Evolutionary conservation across 768 basidiomycete species (phyloP).

Genomic region (Hericium erinaceus): DNA sequence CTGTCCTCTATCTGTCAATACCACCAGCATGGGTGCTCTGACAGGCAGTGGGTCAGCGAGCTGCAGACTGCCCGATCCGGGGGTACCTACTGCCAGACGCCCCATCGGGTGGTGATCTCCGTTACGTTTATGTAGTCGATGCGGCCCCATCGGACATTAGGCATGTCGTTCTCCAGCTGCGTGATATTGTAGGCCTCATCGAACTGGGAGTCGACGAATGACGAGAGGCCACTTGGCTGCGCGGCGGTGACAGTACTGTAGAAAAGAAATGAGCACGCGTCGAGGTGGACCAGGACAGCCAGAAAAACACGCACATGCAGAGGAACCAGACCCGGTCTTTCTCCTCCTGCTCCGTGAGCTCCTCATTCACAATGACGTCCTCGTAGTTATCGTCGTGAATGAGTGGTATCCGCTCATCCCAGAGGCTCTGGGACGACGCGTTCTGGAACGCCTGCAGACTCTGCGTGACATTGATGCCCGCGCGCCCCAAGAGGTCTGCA

Average conservation of each 20-base stretch:
- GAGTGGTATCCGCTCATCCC: slow-evolving; percentile 69
- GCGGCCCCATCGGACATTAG: slow-evolving; percentile 71
- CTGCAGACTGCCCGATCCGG: not conserved
- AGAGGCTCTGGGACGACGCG: slow-evolving; percentile 26
- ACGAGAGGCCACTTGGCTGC: slow-evolving; percentile 56
- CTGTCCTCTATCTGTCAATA: slow-evolving; percentile 62
- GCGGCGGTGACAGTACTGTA: slow-evolving; percentile 48
- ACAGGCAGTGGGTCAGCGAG: not conserved
- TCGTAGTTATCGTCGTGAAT: slow-evolving; percentile 79
- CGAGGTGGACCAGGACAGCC: too few relatives aligned
- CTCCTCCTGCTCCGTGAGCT: slow-evolving; percentile 46
- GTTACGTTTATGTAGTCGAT: slow-evolving; percentile 87
- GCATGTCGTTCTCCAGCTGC: slow-evolving; percentile 47
- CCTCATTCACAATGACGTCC: slow-evolving; percentile 63
- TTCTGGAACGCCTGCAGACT: slow-evolving; percentile 25
- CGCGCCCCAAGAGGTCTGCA: slow-evolving; percentile 38
- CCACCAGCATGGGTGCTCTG: slow-evolving; percentile 71
- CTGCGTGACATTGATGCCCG: slow-evolving; percentile 70
- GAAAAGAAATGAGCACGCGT: not conserved
- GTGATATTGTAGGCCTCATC: slow-evolving; percentile 67
- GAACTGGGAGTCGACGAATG: slow-evolving; percentile 62
- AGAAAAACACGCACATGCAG: slow-evolving; percentile 46
- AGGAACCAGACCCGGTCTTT: slow-evolving; percentile 71
- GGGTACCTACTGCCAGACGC: slow-evolving; percentile 64
- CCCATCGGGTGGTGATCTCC: slow-evolving; percentile 77